Conservation (phyloP, 2,329 filamentous ascomycete species). For the Venturia pyrina region DNA sequence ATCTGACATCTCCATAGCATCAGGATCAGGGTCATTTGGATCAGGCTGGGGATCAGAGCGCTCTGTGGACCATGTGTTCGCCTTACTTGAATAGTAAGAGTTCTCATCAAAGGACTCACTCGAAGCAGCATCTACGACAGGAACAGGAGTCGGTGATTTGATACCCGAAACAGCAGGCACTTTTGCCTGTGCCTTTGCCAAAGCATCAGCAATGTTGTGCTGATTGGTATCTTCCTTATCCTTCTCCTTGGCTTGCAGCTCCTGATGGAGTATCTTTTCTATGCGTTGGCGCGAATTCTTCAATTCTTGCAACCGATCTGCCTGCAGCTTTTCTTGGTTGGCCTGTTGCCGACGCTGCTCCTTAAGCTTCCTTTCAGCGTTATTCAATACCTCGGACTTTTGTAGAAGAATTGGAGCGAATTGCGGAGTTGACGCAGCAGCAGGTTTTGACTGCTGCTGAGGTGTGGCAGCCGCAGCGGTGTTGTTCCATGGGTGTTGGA, state of each 20-base stretch:
- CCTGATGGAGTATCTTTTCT: background rate
- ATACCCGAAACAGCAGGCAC: constrained; percentile 47
- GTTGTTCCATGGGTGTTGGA: background rate
- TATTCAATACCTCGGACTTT: constrained; percentile 76
- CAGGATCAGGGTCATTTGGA: constrained; percentile 7
- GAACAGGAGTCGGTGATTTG: constrained; percentile 30
- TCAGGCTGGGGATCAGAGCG: constrained; percentile 8
- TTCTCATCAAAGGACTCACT: constrained; percentile 86
- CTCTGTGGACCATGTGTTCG: constrained; percentile 62
- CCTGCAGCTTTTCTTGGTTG: constrained; percentile 2
- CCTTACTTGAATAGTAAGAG: constrained; percentile 90
- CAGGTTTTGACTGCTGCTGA: constrained; percentile 21
- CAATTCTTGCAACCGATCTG: constrained; percentile 5
- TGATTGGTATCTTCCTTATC: constrained; percentile 45
- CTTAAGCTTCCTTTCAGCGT: constrained; percentile 70
- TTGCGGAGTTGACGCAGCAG: constrained; percentile 39
- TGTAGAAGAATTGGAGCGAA: constrained; percentile 76
- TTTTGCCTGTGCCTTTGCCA: background rate
- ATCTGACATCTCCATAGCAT: constrained; percentile 10
- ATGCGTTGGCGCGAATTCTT: constrained; percentile 3
- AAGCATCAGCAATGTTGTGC: background rate
- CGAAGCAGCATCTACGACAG: constrained; percentile 50
- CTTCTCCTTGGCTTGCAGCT: constrained; percentile 23
- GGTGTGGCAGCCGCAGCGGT: constrained; percentile 1
- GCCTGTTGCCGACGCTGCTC: constrained; percentile 4